Conservation (phyloP, 306 rosid species). For the Herpetospermum pedunculosum region DNA sequence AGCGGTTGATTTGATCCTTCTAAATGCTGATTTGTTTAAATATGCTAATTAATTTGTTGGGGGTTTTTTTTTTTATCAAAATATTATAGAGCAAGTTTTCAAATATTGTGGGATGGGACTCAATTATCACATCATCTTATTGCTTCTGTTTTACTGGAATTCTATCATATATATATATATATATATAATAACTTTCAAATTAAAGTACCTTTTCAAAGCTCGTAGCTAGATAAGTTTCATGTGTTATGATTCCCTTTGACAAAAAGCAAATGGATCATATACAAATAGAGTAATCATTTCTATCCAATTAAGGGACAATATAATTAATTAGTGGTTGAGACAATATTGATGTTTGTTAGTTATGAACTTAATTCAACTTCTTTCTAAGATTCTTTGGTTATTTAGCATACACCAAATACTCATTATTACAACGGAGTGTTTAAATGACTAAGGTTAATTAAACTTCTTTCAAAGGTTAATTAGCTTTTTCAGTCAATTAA, state of each 20-base stretch:
- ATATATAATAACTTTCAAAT: not conserved
- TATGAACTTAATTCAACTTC: not conserved
- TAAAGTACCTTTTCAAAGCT: not conserved
- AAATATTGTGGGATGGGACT: no score
- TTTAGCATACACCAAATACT: not conserved
- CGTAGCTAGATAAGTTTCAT: not conserved
- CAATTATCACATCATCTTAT: no score
- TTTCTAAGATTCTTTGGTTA: not conserved
- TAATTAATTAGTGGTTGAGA: slow-evolving; percentile 9
- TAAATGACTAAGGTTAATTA: not conserved
- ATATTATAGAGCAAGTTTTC: no score
- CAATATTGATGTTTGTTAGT: not conserved
- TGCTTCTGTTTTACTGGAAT: no score
- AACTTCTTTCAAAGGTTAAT: not conserved
- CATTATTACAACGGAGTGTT: not conserved
- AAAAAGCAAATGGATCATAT: not conserved
- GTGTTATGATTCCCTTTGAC: not conserved
- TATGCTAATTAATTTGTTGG: no score
- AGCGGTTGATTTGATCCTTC: no score
- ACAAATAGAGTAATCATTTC: not conserved
- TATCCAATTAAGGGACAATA: not conserved
- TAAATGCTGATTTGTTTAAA: no score
- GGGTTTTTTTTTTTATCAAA: no score
- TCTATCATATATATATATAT: not conserved
- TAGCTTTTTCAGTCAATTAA: not conserved